Evolutionary conservation across 306 rosid genomes (phyloP).

Genomic region (Rosa lucieae): DNA sequence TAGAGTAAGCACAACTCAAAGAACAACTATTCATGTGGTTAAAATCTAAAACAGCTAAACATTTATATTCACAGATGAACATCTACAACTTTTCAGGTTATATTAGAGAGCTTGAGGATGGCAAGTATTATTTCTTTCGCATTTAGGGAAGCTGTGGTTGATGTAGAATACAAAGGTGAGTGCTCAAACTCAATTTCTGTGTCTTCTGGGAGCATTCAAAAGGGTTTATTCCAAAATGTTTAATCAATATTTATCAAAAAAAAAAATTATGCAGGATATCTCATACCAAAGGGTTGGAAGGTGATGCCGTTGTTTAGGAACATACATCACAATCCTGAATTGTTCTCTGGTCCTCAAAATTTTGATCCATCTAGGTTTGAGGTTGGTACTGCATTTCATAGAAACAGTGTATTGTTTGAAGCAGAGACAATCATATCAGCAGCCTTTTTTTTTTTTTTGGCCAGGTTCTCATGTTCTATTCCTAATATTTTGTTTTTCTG

Average conservation of each 20-base stretch:
- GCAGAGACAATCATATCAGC: background rate
- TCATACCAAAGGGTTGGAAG: conserved; percentile 97
- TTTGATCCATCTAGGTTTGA: conserved; percentile 94
- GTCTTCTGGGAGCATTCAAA: background rate
- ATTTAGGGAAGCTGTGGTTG: conserved; percentile 84
- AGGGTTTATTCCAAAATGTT: background rate
- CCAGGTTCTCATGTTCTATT: background rate
- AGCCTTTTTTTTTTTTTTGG: background rate
- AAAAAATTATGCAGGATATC: conserved; percentile 51
- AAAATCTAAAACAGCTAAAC: background rate
- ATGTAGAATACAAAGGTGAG: conserved; percentile 77
- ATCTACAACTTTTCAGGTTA: conserved; percentile 45
- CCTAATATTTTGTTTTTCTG: background rate
- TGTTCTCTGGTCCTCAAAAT: conserved; percentile 63
- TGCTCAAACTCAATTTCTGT: conserved; percentile 3
- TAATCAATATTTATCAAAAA: background rate
- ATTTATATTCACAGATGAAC: background rate
- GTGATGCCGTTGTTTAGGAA: conserved; percentile 95
- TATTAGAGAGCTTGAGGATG: conserved; percentile 87
- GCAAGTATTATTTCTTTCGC: conserved; percentile 87
- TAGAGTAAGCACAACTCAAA: conserved; percentile 40
- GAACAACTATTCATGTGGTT: background rate
- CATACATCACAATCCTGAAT: conserved; percentile 84
- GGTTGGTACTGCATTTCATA: conserved; percentile 36
- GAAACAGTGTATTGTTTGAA: background rate